phyloP scores from a whole-genome alignment of 768 basidiomycete genomes.

The Amanita jacksonii region DNA sequence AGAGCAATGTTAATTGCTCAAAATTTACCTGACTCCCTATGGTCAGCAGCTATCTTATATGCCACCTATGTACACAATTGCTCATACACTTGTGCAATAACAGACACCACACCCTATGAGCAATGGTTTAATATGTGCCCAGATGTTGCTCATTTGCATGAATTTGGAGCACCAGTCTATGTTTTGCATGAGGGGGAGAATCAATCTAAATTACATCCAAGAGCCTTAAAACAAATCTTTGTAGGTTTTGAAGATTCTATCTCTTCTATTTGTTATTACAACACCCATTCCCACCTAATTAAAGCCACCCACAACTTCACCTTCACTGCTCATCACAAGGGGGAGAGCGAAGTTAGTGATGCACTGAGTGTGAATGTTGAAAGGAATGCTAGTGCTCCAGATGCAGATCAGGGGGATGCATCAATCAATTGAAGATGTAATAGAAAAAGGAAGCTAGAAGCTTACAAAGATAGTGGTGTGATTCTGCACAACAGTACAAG shows the following conservation, averaged over 20 bases:
- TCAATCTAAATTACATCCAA: not conserved
- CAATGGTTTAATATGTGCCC: constrained; percentile 13
- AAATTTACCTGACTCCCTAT: constrained; percentile 14
- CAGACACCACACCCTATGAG: constrained; percentile 13
- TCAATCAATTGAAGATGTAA: no score
- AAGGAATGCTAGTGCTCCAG: not conserved
- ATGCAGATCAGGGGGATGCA: no score
- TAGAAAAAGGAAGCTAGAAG: no score
- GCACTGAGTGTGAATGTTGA: not conserved
- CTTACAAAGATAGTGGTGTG: no score
- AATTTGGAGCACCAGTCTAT: constrained; percentile 9
- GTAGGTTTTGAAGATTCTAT: not conserved
- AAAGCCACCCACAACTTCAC: not conserved
- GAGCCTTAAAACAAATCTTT: not conserved
- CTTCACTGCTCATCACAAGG: not conserved
- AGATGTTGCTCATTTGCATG: constrained; percentile 20
- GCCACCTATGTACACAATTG: constrained; percentile 17
- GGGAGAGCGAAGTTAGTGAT: not conserved
- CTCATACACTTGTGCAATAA: constrained; percentile 7
- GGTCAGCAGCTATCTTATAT: constrained; percentile 13
- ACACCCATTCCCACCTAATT: not conserved
- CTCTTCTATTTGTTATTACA: not conserved
- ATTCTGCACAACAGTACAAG: not conserved
- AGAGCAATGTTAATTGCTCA: constrained; percentile 16
- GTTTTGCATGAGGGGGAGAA: not conserved